Conservation (phyloP, 202 grass and related monocot genomes). For the Schoenoplectus triqueter region DNA sequence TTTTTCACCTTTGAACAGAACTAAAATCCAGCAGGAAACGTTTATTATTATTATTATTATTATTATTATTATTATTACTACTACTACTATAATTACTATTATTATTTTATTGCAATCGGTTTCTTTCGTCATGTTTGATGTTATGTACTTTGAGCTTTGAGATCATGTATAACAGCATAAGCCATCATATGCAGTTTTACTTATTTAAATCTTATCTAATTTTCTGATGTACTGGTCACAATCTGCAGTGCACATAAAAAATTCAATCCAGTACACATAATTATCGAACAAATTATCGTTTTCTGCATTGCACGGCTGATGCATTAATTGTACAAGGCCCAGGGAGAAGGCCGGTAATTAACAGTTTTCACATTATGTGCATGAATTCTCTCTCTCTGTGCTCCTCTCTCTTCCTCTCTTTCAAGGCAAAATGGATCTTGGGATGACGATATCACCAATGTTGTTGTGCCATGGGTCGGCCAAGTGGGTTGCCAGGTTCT, state of each 20-base stretch:
- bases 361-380: slow-evolving; percentile 13
- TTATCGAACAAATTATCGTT: no score
- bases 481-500: slow-evolving; percentile 87
- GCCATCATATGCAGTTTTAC: slow-evolving; percentile 3
- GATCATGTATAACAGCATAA: neutral
- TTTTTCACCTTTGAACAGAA: no score
- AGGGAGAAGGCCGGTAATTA: slow-evolving; percentile 18
- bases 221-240: slow-evolving; percentile 8
- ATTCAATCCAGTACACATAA: neutral
- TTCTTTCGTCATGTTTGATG: neutral
- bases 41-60: neutral
- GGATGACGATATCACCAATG: slow-evolving; percentile 93
- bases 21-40: no score
- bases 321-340: slow-evolving; percentile 38
- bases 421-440: slow-evolving; percentile 72
- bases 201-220: neutral
- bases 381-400: neutral
- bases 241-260: neutral
- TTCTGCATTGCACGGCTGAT: neutral
- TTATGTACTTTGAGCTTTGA: neutral
- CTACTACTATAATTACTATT: no score
- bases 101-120: neutral
- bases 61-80: no score
- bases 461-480: slow-evolving; percentile 98
- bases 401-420: slow-evolving; percentile 24